These are phyloP conservation scores for Pythium grandisporangium DNA, from an alignment of 352 stramenopile genomes.

Conservation along the genomic window DNA sequence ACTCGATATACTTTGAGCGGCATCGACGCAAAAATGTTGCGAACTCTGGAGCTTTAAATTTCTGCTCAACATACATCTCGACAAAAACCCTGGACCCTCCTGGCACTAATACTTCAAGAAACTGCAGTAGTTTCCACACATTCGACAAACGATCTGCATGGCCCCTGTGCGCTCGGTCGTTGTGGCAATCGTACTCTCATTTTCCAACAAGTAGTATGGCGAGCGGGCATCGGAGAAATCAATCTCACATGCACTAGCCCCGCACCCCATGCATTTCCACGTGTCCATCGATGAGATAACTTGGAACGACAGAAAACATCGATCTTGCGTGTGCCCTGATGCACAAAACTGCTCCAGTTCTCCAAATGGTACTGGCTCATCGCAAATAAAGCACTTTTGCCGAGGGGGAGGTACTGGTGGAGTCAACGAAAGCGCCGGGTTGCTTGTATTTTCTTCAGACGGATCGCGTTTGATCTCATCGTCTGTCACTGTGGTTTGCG, in stretches of 20 bases:
- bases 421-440: neutral
- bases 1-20: too few species aligned
- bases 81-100: too few species aligned
- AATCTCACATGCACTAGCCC: slow-evolving; percentile 46
- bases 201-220: slow-evolving; percentile 64
- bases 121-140: slow-evolving; percentile 75
- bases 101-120: slow-evolving; percentile 72
- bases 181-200: slow-evolving; percentile 1
- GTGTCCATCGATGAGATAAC: slow-evolving; percentile 52
- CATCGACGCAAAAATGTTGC: too few species aligned
- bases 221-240: slow-evolving; percentile 21
- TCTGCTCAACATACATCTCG: too few species aligned
- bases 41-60: too few species aligned
- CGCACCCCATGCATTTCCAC: slow-evolving; percentile 81
- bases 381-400: slow-evolving; percentile 63
- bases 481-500: neutral
- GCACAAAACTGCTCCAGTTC: slow-evolving; percentile 54
- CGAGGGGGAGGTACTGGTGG: slow-evolving; percentile 28
- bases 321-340: slow-evolving; percentile 51
- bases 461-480: too few species aligned
- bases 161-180: slow-evolving; percentile 1
- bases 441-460: too few species aligned
- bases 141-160: slow-evolving; percentile 42
- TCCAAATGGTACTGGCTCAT: slow-evolving; percentile 43
- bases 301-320: slow-evolving; percentile 72